Evolutionary conservation across 768 basidiomycete genomes (phyloP).

Genomic region (Punctularia strigosozonata): DNA sequence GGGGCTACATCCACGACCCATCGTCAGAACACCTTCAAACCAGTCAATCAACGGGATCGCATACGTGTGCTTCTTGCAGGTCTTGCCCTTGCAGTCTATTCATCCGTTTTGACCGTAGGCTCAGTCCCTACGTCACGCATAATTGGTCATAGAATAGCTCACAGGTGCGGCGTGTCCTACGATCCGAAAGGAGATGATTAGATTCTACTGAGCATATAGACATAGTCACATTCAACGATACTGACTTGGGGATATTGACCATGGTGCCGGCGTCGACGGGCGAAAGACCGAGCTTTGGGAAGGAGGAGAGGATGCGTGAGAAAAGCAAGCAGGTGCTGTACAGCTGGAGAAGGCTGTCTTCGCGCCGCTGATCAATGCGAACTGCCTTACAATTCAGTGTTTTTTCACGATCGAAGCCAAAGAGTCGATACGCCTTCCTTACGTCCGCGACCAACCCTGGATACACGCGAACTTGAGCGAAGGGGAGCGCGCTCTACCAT

Average conservation of each 20-base stretch:
- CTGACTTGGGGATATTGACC: conserved; percentile 95
- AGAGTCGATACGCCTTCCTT: no score
- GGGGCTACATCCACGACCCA: conserved; percentile 40
- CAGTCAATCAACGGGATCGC: conserved; percentile 16
- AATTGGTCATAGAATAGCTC: conserved; percentile 27
- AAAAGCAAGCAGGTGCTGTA: no score
- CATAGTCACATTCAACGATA: conserved; percentile 8
- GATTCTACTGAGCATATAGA: conserved; percentile 7
- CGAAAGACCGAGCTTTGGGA: no score
- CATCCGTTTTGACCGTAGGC: conserved; percentile 2
- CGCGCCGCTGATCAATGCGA: no score
- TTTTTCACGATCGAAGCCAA: no score
- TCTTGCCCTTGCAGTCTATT: conserved; percentile 89
- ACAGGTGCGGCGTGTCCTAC: conserved; percentile 93
- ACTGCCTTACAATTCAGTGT: no score
- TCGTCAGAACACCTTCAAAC: conserved; percentile 1
- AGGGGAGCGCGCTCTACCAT: no score
- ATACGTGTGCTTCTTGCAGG: conserved; percentile 95
- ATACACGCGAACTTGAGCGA: no score
- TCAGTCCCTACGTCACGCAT: conserved; percentile 7
- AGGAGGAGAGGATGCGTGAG: no score
- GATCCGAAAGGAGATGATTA: conserved; percentile 5
- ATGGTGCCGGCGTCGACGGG: conserved; percentile 42
- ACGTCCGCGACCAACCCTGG: no score
- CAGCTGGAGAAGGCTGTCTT: no score